Base-by-base conservation (phyloP, 2,329 filamentous ascomycete species). In the Dryadomyces quercus-mongolicae region DNA sequence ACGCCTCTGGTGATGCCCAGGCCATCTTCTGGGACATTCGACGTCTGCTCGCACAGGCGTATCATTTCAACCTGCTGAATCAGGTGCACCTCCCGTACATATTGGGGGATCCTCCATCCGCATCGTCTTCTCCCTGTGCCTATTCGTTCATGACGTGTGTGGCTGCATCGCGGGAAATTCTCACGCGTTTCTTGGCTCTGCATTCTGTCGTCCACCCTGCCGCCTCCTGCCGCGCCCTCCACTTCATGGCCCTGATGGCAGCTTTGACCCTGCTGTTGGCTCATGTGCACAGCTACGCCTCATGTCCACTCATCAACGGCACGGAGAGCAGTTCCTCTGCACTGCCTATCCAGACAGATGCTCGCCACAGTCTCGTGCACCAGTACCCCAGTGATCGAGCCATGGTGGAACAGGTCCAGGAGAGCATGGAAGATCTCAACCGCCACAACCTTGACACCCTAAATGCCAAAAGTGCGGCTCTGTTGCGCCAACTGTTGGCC, bases 11-110 rank as follows among this genome's bases (percentile, higher is more conserved):
- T 22, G 25, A 21, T 43, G 44, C 34, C 20, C 34, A 44, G 10
- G 16, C 3, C 12, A 12, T 62, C 1, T 59, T 69, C 16, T 18
- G 54, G 5, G 63, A 71, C 42, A 66, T 64, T 0, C 47, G 67
- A 15, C 69, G 68, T 2, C 47, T 73, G 1, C 66, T 70, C 59
- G 60, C 65, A 43, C 72, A 75, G 21, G 64, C 75, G 36, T 59
- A 62, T 2, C 67, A 75, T 51, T 68, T 70, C 51, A 66, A 73
- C 49, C 60, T 74, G 5, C 58, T 75, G 5, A 61, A 64, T 5
- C 70, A 69, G 51, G 63, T 74, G 4, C 72, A 76, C 58, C 59
- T 75, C 2, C 73, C 73, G 1, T 71, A 71, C 55, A 64, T 76
- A 56, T 61, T 74, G 4, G 62, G 62, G 1, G 56, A 65, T 4